phyloP scores from a whole-genome alignment of 805 yeast species.

The Debaryomyces prosopidis region DNA sequence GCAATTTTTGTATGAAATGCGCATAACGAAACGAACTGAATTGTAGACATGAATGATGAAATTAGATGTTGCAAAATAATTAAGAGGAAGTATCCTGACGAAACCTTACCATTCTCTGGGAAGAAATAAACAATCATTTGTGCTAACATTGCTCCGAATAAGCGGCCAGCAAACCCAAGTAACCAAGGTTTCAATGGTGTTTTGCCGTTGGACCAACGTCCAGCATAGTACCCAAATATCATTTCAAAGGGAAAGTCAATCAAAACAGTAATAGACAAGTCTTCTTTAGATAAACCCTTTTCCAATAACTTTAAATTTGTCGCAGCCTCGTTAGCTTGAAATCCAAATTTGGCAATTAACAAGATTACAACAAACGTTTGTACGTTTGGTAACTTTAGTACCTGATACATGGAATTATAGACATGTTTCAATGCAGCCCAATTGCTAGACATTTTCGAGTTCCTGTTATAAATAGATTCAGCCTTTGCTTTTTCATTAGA shows the following conservation, averaged over 20 bases:
- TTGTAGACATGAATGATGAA: conserved; percentile 90
- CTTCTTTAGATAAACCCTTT: conserved; percentile 90
- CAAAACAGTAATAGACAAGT: conserved; percentile 85
- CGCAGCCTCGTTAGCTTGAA: conserved; percentile 94
- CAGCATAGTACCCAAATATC: conserved; percentile 92
- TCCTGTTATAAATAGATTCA: conserved; percentile 26
- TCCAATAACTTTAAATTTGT: conserved; percentile 89
- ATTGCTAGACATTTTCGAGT: conserved; percentile 12
- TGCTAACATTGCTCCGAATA: conserved; percentile 73
- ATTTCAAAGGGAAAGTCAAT: conserved; percentile 97
- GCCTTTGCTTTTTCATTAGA: conserved; percentile 26
- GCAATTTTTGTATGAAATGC: conserved; percentile 96
- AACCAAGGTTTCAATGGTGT: conserved; percentile 88
- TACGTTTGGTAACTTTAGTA: conserved; percentile 68
- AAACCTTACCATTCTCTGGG: conserved; percentile 56
- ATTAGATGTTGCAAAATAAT: conserved; percentile 81
- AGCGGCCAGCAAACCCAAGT: conserved; percentile 79
- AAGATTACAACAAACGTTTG: conserved; percentile 74
- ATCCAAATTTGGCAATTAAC: conserved; percentile 82
- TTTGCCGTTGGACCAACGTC: conserved; percentile 85
- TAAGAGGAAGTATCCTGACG: conserved; percentile 57
- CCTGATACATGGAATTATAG: conserved; percentile 65
- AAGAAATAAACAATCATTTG: conserved; percentile 70
- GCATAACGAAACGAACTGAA: conserved; percentile 90
- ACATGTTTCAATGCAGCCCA: conserved; percentile 47